Evolutionary conservation across 306 rosid genomes (phyloP), one percentile per base, ranked within the genome.

Genomic region (Hylodesmum podocarpum): DNA sequence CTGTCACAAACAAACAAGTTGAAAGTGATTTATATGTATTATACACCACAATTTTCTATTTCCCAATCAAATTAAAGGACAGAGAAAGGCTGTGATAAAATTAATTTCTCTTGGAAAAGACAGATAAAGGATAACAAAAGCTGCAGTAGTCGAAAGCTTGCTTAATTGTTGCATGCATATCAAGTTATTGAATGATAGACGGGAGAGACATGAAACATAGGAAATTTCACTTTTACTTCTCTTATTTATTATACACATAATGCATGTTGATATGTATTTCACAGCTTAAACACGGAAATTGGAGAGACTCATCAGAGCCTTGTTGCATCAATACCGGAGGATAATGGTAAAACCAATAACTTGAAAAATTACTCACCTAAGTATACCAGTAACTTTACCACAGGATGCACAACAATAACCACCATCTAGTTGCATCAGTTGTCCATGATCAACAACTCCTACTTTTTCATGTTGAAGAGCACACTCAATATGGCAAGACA

Each of bases 321-420:
- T 28, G 12, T 18, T 61, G 33, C 24, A 65, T 28, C 8, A 75
- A 66, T 16, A 54, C 16, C 28, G 70, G 27, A 43, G 58, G 29
- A 72, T 8, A 10, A 25, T 33, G 49, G 51, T 24, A 46, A 40
- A 19, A 28, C 47, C 19, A 49, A 6, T 61, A 57, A 51, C 16
- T 49, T 49, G 76, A 65, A 84, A 50, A 40, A 72, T 70, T 59
- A 83, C 99, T 79, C 84, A 96, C 99, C 96, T 96, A 24, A 96
- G 96, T 80, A 96, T 89, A 76, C 99, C 98, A 2, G 98, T 83
- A 74, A 96, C 99, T 92, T 96, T 96, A 70, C 99, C 99, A 44
- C 99, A 96, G 54, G 93, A 86, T 77, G 99, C 99, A 80, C 99
- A 96, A 46, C 99, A 96, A 89, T 92, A 96, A 75, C 99, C 91